phyloP scores from a whole-genome alignment of 2,329 filamentous ascomycete species.

The Chaetomium olivaceum region DNA sequence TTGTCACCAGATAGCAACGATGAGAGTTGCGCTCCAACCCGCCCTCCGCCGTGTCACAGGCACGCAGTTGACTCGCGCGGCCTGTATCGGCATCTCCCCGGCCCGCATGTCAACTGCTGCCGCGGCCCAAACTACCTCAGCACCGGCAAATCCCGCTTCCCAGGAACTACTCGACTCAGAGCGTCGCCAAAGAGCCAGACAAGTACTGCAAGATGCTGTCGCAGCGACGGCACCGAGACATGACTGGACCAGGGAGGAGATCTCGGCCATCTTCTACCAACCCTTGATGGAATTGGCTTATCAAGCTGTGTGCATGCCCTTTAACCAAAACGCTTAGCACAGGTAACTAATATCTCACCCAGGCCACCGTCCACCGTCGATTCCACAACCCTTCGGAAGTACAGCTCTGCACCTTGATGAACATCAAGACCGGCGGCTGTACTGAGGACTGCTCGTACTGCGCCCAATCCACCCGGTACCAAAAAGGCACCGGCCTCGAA shows the following conservation, averaged over 20 bases:
- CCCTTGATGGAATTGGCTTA: constrained; percentile 77
- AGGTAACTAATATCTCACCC: constrained; percentile 2
- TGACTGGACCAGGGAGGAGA: constrained; percentile 80
- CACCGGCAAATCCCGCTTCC: constrained; percentile 3
- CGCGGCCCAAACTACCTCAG: constrained; percentile 3
- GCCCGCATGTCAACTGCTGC: constrained; percentile 20
- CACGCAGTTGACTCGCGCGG: background rate
- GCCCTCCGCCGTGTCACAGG: background rate
- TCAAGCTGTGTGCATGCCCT: constrained; percentile 59
- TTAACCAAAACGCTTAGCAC: background rate
- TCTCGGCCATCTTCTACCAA: constrained; percentile 77
- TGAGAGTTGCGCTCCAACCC: constrained; percentile 10
- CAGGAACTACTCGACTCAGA: constrained; percentile 8
- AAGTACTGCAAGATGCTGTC: constrained; percentile 53
- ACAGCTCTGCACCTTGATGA: constrained; percentile 93
- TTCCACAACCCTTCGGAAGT: constrained; percentile 84
- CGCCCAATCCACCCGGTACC: constrained; percentile 81
- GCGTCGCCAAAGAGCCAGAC: constrained; percentile 16
- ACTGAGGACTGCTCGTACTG: constrained; percentile 93
- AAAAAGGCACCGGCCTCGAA: constrained; percentile 73
- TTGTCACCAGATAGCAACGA: background rate
- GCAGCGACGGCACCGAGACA: constrained; percentile 63
- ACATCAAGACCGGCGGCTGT: constrained; percentile 93
- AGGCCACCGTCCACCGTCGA: constrained; percentile 77
- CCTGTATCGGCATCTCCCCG: background rate